Percentiles rank a stretch among this genome's conserved stretches.
Conservation (phyloP, 257 asterid genomes). For the Capsicum baccatum region DNA sequence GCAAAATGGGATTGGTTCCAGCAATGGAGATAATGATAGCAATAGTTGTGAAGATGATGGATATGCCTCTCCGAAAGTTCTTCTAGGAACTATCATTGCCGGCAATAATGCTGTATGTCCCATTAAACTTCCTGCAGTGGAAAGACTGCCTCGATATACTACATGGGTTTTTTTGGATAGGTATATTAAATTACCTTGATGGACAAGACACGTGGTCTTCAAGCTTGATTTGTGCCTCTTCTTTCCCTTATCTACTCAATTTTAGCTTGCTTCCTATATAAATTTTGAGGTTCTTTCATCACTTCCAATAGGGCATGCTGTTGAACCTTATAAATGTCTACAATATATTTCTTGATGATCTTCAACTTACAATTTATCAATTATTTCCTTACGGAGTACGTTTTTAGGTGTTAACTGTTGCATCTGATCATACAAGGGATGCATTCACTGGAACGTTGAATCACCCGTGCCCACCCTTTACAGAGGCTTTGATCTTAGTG, state of each 20-base stretch:
- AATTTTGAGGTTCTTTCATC: too few species aligned
- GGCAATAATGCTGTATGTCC: constrained; percentile 90
- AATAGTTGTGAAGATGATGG: constrained; percentile 83
- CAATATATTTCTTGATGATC: too few species aligned
- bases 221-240: constrained; percentile 6
- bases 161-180: constrained; percentile 93
- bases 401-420: too few species aligned
- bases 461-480: too few species aligned
- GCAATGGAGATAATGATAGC: constrained; percentile 68
- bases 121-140: constrained; percentile 69
- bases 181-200: constrained; percentile 45
- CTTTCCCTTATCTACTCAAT: not conserved
- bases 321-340: too few species aligned
- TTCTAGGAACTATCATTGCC: constrained; percentile 88
- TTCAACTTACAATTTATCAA: too few species aligned
- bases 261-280: constrained; percentile 10
- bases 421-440: too few species aligned
- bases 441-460: too few species aligned
- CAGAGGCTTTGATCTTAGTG: too few species aligned
- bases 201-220: not conserved
- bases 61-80: constrained; percentile 82
- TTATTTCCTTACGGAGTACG: not conserved
- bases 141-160: constrained; percentile 74
- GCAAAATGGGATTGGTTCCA: constrained; percentile 73
- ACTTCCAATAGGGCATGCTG: too few species aligned